Base-by-base conservation (phyloP, 169 alveolate species). In the Eimeria zaria region DNA sequence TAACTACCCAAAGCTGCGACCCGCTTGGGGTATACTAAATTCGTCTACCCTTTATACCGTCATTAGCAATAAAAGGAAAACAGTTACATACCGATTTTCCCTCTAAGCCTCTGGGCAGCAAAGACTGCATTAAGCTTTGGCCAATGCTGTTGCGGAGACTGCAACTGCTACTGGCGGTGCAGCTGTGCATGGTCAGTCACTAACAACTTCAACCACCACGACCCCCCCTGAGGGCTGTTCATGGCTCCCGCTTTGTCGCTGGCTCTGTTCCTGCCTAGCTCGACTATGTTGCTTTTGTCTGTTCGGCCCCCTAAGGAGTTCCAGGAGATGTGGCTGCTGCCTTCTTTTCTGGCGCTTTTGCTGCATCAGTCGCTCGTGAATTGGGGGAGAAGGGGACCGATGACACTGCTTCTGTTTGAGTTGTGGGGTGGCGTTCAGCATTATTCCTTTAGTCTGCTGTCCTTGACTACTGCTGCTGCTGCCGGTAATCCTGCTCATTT, bases 291-390 rank as follows among this genome's bases (percentile, higher is more conserved):
- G 80, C 14, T 46, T 48, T 41, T 41, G 80, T 30, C 62, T 85
- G 67, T 64, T 24, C 46, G 93, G 60, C n/a, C 53, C 20, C 41
- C 22, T 85, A 9, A 85, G 22, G 8, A 85, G 93, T 24, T 48
- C 93, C 69, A 85, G 93, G 46, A 85, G 60, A 22, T 85, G 80
- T 22, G 41, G 81, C 64, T 85, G 76, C 27, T 85, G 80, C 93
- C 48, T 46, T 24, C 69, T 62, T 62, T 60, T 55, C 62, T 39
- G 93, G n/a, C 81, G 93, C 48, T 60, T 85, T 22, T 62, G 76
- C 67, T 85, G 80, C 93, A 36, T 85, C 62, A 85, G 93, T 62
- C n/a, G 93, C 93, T 62, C 80, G 60, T 85, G 93, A 55, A 85
- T 85, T 62, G 93, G 93, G 24, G 93, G 93, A 48, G 93, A 85